Percentiles rank a stretch among this genome's conserved stretches.
Conservation (phyloP, 148 eudicot species). For the Rheum nobile region DNA sequence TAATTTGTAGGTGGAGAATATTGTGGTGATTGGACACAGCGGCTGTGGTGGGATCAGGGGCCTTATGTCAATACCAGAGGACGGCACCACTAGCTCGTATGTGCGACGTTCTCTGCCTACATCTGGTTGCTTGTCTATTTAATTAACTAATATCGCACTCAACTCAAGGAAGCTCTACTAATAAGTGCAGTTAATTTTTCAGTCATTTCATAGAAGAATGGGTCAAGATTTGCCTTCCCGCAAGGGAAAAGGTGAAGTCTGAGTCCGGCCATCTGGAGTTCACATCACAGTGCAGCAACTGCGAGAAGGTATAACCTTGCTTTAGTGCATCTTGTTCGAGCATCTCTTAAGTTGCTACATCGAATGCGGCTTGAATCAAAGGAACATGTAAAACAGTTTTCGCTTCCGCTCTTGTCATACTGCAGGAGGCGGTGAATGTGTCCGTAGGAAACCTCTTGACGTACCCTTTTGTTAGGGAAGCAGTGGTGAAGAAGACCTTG, state of each 20-base stretch:
- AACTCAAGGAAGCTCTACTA: no score
- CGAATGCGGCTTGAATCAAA: no score
- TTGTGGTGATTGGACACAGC: conserved; percentile 91
- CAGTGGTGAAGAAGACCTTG: conserved; percentile 41
- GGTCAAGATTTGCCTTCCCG: conserved; percentile 65
- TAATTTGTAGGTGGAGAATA: conserved; percentile 96
- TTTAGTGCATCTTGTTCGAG: no score
- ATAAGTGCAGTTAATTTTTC: no score
- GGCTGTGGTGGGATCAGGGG: conserved; percentile 96
- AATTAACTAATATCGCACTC: no score
- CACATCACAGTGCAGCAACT: conserved; percentile 43
- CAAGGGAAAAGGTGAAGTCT: conserved; percentile 49
- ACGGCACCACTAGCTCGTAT: conserved; percentile 63
- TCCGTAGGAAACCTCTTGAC: conserved; percentile 70
- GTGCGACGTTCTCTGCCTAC: no score
- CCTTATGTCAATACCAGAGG: conserved; percentile 91
- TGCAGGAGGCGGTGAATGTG: conserved; percentile 93
- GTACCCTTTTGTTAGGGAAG: conserved; percentile 83
- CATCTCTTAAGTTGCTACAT: no score
- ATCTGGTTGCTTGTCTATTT: no score
- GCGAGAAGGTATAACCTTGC: conserved; percentile 36
- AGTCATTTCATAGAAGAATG: conserved; percentile 75
- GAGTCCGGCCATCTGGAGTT: conserved; percentile 25
- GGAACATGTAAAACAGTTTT: no score
- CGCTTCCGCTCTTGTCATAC: no score